Percentiles rank a stretch among this genome's conserved stretches.
These are phyloP conservation scores for Filobasidium wieringae DNA, from an alignment of 768 basidiomycete species.

Conservation along the genomic window DNA sequence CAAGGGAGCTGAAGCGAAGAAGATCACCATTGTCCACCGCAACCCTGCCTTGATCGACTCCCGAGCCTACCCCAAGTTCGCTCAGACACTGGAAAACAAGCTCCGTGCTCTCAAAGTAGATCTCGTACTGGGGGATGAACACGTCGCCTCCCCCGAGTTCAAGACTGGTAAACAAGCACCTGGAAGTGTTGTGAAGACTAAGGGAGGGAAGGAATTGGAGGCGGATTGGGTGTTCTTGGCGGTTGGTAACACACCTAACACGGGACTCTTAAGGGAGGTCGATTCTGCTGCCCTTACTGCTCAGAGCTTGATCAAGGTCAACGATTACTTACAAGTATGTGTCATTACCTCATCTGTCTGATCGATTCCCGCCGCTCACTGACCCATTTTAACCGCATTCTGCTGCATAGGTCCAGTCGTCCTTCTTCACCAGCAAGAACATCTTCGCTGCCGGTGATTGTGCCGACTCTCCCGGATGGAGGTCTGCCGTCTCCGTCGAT, in stretches of 20 bases:
- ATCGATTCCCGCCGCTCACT: not conserved
- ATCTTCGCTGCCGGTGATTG: slow-evolving; percentile 34
- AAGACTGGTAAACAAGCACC: slow-evolving; percentile 20
- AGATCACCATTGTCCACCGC: slow-evolving; percentile 30
- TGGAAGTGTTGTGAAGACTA: slow-evolving; percentile 16
- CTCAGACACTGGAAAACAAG: slow-evolving; percentile 19
- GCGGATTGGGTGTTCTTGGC: slow-evolving; percentile 33
- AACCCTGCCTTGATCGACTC: slow-evolving; percentile 14
- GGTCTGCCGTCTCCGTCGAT: slow-evolving; percentile 19
- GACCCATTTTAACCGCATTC: not conserved
- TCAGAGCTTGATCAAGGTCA: slow-evolving; percentile 22
- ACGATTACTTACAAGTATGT: slow-evolving; percentile 23
- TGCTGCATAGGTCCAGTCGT: slow-evolving; percentile 21
- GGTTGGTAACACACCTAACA: slow-evolving; percentile 27
- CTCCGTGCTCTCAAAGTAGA: slow-evolving; percentile 22
- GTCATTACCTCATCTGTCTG: not conserved
- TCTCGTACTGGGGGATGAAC: slow-evolving; percentile 17
- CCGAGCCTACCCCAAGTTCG: slow-evolving; percentile 22
- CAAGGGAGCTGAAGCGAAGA: slow-evolving; percentile 13
- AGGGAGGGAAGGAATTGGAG: slow-evolving; percentile 18
- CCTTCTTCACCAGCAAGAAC: slow-evolving; percentile 13
- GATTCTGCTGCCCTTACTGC: slow-evolving; percentile 22
- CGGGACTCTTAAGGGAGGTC: slow-evolving; percentile 17
- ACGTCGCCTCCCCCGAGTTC: slow-evolving; percentile 17
- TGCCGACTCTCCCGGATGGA: slow-evolving; percentile 26